Evolutionary conservation across 352 stramenopile genomes (phyloP).

Genomic region (Phytophthora fragariaefolia): DNA sequence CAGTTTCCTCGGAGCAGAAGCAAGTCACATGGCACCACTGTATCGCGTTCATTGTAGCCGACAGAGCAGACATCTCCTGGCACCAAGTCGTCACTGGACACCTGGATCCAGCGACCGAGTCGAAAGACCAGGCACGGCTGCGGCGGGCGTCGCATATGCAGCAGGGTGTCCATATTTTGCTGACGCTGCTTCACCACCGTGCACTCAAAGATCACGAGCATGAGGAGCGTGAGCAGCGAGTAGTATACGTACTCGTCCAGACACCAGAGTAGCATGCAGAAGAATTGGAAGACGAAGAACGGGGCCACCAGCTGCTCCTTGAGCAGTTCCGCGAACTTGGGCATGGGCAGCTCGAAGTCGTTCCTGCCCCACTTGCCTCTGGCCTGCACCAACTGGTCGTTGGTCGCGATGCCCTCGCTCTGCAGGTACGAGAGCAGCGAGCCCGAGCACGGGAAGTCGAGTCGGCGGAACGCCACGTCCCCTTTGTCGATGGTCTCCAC

Average conservation of each 20-base stretch:
- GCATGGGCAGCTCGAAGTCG: slow-evolving; percentile 94
- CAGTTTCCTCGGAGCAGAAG: slow-evolving; percentile 95
- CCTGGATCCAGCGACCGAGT: slow-evolving; percentile 74
- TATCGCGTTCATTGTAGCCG: slow-evolving; percentile 76
- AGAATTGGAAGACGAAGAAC: slow-evolving; percentile 99
- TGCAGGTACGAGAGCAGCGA: slow-evolving; percentile 69
- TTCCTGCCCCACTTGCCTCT: slow-evolving; percentile 87
- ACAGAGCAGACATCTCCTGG: slow-evolving; percentile 95
- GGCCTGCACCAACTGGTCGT: slow-evolving; percentile 45
- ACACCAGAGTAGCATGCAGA: slow-evolving; percentile 98
- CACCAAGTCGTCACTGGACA: slow-evolving; percentile 89
- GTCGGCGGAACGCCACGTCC: slow-evolving; percentile 72
- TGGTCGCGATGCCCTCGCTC: slow-evolving; percentile 49
- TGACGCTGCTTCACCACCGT: slow-evolving; percentile 96
- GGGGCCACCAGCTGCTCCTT: slow-evolving; percentile 97
- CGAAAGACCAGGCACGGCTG: slow-evolving; percentile 93
- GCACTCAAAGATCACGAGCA: slow-evolving; percentile 98
- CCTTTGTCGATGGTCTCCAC: slow-evolving; percentile 47
- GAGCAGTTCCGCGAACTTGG: slow-evolving; percentile 95
- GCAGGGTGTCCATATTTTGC: slow-evolving; percentile 95
- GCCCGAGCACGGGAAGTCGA: slow-evolving; percentile 66
- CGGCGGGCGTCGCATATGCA: slow-evolving; percentile 90
- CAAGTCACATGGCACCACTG: slow-evolving; percentile 94
- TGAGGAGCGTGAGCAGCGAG: slow-evolving; percentile 97
- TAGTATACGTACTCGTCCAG: slow-evolving; percentile 99